These are phyloP conservation scores for Jaapia argillacea DNA, from an alignment of 768 basidiomycete species.

Conservation along the genomic window DNA sequence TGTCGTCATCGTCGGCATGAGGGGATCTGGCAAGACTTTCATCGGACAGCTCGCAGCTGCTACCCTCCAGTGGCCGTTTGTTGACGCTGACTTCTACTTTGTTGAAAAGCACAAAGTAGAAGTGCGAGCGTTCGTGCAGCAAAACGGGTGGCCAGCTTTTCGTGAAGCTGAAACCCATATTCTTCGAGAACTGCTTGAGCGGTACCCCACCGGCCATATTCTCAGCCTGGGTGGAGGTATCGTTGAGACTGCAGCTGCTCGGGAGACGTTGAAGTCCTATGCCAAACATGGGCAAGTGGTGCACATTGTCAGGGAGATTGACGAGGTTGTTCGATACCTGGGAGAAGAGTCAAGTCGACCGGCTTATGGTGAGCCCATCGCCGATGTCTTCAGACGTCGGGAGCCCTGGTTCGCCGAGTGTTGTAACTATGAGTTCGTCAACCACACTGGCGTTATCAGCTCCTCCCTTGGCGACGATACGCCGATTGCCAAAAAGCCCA, in stretches of 20 bases:
- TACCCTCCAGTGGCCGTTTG: constrained; percentile 58
- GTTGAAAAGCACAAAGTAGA: constrained; percentile 47
- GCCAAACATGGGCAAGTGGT: constrained; percentile 64
- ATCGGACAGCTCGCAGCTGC: constrained; percentile 72
- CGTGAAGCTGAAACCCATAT: constrained; percentile 66
- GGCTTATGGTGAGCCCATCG: constrained; percentile 78
- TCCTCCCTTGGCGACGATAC: constrained; percentile 6
- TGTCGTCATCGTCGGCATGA: constrained; percentile 87
- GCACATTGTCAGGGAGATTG: constrained; percentile 70
- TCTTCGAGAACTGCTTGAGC: constrained; percentile 54
- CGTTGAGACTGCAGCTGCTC: constrained; percentile 74
- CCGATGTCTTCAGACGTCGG: constrained; percentile 77
- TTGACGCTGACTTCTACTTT: constrained; percentile 85
- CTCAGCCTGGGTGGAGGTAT: constrained; percentile 93
- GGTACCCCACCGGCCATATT: constrained; percentile 50
- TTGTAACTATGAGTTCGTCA: constrained; percentile 76
- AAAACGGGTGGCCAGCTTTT: constrained; percentile 86
- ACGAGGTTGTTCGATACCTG: constrained; percentile 77
- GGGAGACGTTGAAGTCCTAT: constrained; percentile 64
- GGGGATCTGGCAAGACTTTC: constrained; percentile 91
- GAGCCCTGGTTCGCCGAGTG: constrained; percentile 83
- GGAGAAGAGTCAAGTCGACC: constrained; percentile 69
- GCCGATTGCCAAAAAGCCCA: constrained; percentile 5
- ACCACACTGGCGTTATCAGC: constrained; percentile 37
- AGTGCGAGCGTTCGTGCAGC: constrained; percentile 69